These are phyloP conservation scores for Thecaphora thlaspeos DNA, from an alignment of 1,284 basidiomycete species.

Conservation along the genomic window DNA sequence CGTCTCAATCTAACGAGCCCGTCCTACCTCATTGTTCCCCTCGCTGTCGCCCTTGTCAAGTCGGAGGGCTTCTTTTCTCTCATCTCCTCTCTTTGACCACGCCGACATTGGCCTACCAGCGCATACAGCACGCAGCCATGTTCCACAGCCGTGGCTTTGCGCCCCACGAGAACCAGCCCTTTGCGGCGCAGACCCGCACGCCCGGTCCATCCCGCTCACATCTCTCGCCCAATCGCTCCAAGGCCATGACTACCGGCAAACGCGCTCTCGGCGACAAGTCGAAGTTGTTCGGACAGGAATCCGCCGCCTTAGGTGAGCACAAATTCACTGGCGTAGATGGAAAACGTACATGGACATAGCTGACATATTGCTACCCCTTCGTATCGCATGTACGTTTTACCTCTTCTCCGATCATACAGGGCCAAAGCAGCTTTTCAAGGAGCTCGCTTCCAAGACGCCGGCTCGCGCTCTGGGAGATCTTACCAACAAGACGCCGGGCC, in stretches of 20 bases:
- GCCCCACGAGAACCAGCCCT: slow-evolving; percentile 33
- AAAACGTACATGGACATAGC: too few species aligned
- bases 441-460: slow-evolving; percentile 20
- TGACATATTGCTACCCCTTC: too few species aligned
- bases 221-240: slow-evolving; percentile 20
- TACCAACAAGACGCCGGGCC: slow-evolving; percentile 24
- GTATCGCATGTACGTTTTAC: too few species aligned
- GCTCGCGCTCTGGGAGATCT: slow-evolving; percentile 25
- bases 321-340: too few species aligned
- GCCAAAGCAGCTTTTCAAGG: slow-evolving; percentile 34
- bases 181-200: slow-evolving; percentile 24
- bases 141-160: slow-evolving; percentile 34
- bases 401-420: too few species aligned
- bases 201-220: slow-evolving; percentile 22
- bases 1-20: too few species aligned
- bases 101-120: too few species aligned
- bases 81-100: too few species aligned
- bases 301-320: slow-evolving; percentile 1
- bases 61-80: too few species aligned
- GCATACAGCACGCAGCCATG: slow-evolving; percentile 6
- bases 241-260: slow-evolving; percentile 31
- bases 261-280: slow-evolving; percentile 14
- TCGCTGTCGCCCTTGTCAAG: too few species aligned
- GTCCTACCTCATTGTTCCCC: too few species aligned
- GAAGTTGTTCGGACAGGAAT: slow-evolving; percentile 18